Percentiles rank a stretch among this genome's conserved stretches.
These are phyloP conservation scores for Aspergillus fumigatus DNA, from an alignment of 2,329 filamentous ascomycete genomes.

Conservation along the genomic window DNA sequence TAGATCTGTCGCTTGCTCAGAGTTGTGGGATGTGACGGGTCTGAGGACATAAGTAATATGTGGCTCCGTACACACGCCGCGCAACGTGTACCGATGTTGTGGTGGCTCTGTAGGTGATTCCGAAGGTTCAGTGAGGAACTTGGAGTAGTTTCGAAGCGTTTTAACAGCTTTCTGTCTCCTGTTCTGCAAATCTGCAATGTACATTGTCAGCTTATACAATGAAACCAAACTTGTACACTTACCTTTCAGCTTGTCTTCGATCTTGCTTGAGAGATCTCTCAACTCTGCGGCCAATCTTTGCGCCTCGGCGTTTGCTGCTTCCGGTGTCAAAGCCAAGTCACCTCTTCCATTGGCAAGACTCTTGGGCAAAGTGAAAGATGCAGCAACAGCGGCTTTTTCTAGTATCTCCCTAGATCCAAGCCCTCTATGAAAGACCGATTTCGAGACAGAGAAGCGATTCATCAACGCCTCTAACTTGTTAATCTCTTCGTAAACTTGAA, in stretches of 20 bases:
- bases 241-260: conserved; percentile 41
- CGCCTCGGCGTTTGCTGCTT: conserved; percentile 18
- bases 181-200: conserved; percentile 39
- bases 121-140: conserved; percentile 44
- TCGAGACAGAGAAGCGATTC: conserved; percentile 25
- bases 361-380: conserved; percentile 22
- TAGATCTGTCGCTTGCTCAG: conserved; percentile 18
- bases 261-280: conserved; percentile 31
- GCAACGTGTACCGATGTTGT: conserved; percentile 50
- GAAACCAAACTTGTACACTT: neutral
- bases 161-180: conserved; percentile 39
- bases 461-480: conserved; percentile 28
- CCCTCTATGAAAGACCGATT: conserved; percentile 12
- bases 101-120: conserved; percentile 37
- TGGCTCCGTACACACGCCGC: conserved; percentile 55
- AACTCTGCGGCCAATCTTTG: conserved; percentile 32
- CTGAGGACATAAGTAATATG: conserved; percentile 55
- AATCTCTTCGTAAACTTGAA: conserved; percentile 31
- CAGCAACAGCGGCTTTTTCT: conserved; percentile 33
- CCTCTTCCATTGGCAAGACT: conserved; percentile 12
- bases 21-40: conserved; percentile 21
- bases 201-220: neutral
- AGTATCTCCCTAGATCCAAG: conserved; percentile 29
- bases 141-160: conserved; percentile 42
- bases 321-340: conserved; percentile 11